phyloP scores from a whole-genome alignment of 1,139 yeast genomes.

The Meyerozyma elateridarum region DNA sequence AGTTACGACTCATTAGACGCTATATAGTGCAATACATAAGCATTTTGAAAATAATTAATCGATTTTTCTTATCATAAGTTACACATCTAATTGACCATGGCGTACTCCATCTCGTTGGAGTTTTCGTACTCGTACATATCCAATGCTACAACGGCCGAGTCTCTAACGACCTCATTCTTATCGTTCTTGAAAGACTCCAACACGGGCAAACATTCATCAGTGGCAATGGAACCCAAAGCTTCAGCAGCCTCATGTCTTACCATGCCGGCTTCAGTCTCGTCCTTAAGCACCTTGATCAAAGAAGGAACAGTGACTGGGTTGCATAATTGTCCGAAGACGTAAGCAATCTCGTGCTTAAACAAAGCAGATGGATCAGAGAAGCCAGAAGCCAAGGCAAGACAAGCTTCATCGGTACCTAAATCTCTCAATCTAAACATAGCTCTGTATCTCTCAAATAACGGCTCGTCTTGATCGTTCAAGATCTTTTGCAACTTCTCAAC shows the following conservation, averaged over 20 bases:
- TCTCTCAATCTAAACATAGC: conserved; percentile 98
- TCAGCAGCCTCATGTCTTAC: conserved; percentile 99
- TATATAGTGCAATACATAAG: conserved; percentile 2
- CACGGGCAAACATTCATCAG: conserved; percentile 92
- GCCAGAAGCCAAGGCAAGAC: conserved; percentile 86
- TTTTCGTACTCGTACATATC: conserved; percentile 98
- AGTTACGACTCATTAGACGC: conserved; percentile 8
- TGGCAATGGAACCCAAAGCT: conserved; percentile 94
- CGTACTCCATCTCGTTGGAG: conserved; percentile 79
- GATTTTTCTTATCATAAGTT: not conserved
- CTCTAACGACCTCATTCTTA: conserved; percentile 85
- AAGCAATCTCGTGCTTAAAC: conserved; percentile 96
- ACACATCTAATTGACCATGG: conserved; percentile 28
- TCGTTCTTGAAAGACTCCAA: conserved; percentile 76
- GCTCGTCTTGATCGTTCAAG: conserved; percentile 69
- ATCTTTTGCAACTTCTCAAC: conserved; percentile 62
- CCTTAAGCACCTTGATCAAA: conserved; percentile 72
- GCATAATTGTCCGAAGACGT: conserved; percentile 95
- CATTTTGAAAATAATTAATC: conserved; percentile 2
- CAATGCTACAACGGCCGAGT: conserved; percentile 92
- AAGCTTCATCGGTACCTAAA: conserved; percentile 88
- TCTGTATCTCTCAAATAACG: conserved; percentile 91
- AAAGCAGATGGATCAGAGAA: conserved; percentile 87
- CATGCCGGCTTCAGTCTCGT: conserved; percentile 88
- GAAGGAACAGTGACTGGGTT: conserved; percentile 92